phyloP scores from a whole-genome alignment of 2,329 filamentous ascomycete species.

The Lojkania enalia region DNA sequence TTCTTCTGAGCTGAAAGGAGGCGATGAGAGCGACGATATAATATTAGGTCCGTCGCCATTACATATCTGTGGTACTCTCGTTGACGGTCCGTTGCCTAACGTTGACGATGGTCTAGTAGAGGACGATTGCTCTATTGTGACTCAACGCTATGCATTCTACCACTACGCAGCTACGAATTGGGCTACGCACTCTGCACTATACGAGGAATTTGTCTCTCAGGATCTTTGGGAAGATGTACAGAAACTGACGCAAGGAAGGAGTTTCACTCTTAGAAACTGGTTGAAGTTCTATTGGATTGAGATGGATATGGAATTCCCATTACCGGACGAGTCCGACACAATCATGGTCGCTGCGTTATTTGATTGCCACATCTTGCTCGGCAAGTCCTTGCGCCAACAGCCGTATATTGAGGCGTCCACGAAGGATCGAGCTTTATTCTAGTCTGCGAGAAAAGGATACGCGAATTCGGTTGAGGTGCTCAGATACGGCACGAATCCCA shows the following conservation, averaged over 20 bases:
- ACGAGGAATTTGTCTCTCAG: conserved; percentile 20
- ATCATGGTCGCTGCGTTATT: conserved; percentile 41
- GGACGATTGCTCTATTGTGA: conserved; percentile 30
- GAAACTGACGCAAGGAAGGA: conserved; percentile 12
- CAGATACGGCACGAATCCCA: conserved; percentile 17
- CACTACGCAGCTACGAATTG: conserved; percentile 45
- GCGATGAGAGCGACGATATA: conserved; percentile 4
- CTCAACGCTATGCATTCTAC: conserved; percentile 35
- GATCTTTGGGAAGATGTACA: conserved; percentile 13
- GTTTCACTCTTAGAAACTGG: conserved; percentile 37
- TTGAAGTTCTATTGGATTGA: conserved; percentile 36
- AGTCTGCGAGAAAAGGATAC: conserved; percentile 35
- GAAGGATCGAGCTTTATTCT: conserved; percentile 32
- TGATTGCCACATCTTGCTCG: conserved; percentile 28
- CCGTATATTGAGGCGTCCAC: conserved; percentile 6
- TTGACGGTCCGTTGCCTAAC: not conserved
- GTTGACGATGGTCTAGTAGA: conserved; percentile 12
- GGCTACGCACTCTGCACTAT: conserved; percentile 39
- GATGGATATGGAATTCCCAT: conserved; percentile 22
- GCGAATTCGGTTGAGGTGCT: conserved; percentile 21
- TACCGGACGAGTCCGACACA: conserved; percentile 22
- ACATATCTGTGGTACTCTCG: not conserved
- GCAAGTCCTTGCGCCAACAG: conserved; percentile 13
- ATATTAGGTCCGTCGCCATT: not conserved
- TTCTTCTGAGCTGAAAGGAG: conserved; percentile 14